Evolutionary conservation across 2,329 filamentous ascomycete species (phyloP).

Genomic region (Fusarium equiseti): DNA sequence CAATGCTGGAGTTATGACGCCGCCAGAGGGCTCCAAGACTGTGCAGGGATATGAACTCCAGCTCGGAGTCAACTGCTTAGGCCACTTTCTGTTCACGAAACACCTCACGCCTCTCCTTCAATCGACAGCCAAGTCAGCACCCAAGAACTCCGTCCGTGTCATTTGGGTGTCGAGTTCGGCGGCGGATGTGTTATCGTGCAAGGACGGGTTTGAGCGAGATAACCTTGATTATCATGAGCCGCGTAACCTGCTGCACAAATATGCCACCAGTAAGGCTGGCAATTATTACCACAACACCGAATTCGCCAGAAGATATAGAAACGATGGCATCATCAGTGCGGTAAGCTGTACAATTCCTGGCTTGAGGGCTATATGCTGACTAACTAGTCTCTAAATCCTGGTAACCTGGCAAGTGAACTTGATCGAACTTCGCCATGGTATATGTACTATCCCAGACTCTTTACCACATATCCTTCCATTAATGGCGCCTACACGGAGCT

Average conservation of each 20-base stretch:
- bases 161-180: constrained; percentile 52
- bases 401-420: constrained; percentile 42
- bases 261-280: constrained; percentile 50
- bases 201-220: constrained; percentile 44
- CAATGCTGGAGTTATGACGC: constrained; percentile 60
- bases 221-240: constrained; percentile 48
- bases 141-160: constrained; percentile 48
- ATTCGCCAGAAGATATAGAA: constrained; percentile 46
- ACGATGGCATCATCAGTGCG: constrained; percentile 47
- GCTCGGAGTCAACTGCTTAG: constrained; percentile 57
- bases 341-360: background rate
- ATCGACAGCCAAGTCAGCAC: constrained; percentile 50
- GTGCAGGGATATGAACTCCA: constrained; percentile 59
- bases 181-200: constrained; percentile 42
- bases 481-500: constrained; percentile 63
- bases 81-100: constrained; percentile 57
- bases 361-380: background rate
- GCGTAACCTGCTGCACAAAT: constrained; percentile 43
- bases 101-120: constrained; percentile 54
- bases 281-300: constrained; percentile 50
- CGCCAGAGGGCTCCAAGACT: constrained; percentile 56
- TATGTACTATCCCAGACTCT: constrained; percentile 34
- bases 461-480: constrained; percentile 44
- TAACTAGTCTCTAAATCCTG: constrained; percentile 41
- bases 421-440: constrained; percentile 44